Evolutionary conservation across 1,284 basidiomycete genomes (phyloP).

Genomic region (Mycosarcoma maydis): DNA sequence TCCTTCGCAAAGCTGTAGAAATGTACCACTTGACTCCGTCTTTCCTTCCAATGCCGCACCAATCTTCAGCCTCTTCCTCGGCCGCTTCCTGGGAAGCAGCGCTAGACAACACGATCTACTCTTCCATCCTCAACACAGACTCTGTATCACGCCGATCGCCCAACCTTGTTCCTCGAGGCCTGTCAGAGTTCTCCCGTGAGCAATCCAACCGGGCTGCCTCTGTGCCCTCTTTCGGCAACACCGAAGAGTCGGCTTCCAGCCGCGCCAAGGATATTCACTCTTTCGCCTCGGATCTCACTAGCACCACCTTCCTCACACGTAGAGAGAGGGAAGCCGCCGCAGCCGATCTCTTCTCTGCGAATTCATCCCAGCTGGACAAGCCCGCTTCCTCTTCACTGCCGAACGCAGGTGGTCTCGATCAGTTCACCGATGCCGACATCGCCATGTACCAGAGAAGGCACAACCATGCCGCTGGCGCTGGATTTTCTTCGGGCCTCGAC

Average conservation of each 20-base stretch:
- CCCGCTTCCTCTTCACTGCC: slow-evolving; percentile 3
- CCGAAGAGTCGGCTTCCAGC: slow-evolving; percentile 20
- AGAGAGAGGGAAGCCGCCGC: slow-evolving; percentile 43
- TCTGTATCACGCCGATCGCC: slow-evolving; percentile 31
- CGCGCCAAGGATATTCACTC: slow-evolving; percentile 19
- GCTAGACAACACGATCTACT: slow-evolving; percentile 43
- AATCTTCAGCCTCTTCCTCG: slow-evolving; percentile 2
- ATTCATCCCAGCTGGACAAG: background rate
- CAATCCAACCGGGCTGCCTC: slow-evolving; percentile 36
- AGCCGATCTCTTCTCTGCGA: slow-evolving; percentile 11
- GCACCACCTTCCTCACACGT: slow-evolving; percentile 40
- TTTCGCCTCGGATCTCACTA: slow-evolving; percentile 43
- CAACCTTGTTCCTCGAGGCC: slow-evolving; percentile 33
- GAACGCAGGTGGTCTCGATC: slow-evolving; percentile 20
- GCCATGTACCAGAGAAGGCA: slow-evolving; percentile 46
- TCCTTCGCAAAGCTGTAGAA: slow-evolving; percentile 59
- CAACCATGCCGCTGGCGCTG: slow-evolving; percentile 27
- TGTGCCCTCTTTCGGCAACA: slow-evolving; percentile 38
- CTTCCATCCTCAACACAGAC: slow-evolving; percentile 45
- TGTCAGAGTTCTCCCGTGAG: slow-evolving; percentile 35
- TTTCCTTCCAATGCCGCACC: slow-evolving; percentile 56
- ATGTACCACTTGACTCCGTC: slow-evolving; percentile 62
- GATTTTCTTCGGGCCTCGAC: slow-evolving; percentile 24
- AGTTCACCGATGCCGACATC: slow-evolving; percentile 45
- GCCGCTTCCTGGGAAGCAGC: slow-evolving; percentile 24